Evolutionary conservation across 2,329 filamentous ascomycete species (phyloP), one percentile per base, ranked within the genome.

Genomic region (Aspergillus sp.): DNA sequence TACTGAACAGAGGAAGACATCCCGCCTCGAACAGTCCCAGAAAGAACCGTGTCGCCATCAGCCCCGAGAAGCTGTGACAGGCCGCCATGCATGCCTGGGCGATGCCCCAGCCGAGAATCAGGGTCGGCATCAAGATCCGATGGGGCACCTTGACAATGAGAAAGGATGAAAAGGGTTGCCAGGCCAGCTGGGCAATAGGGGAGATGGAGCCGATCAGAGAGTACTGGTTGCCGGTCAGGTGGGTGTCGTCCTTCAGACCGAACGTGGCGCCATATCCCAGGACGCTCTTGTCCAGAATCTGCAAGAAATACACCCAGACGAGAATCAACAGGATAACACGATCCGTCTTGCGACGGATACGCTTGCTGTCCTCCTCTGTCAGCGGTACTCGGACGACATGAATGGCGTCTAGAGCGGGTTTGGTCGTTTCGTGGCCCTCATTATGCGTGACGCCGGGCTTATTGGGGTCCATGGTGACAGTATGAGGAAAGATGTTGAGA

Each of bases 61-160:
- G 63, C 0, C 72, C 72, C 3, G 64, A 64, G 54, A 78, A 81
- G 38, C 68, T 76, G 23, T 78, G 71, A 45, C 73, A 76, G 3
- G 69, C 76, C 2, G 76, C 76, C 77, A 80, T 79, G 20, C 64
- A 67, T 1, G 76, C 64, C 57, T 79, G 76, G 9, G 78, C 72
- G 50, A 78, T 70, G 3, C 78, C 78, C 77, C 78, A 80, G 13
- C 77, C 77, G 3, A 80, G 63, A 32, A 73, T 66, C 11, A 80
- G 59, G 1, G 59, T 43, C 0, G 83, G 78, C 80, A 86, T 83
- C 9, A 86, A 68, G 29, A 83, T 80, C 1, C 80, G 76, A 57
- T 82, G 82, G 0, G 82, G 83, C 0, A 86, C 76, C 58, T 80
- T 83, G 57, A 86, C 81, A 53, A 86, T 85, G 29, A 86, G 73